phyloP scores from a whole-genome alignment of 805 yeast species.

The Ogataea zsoltii region DNA sequence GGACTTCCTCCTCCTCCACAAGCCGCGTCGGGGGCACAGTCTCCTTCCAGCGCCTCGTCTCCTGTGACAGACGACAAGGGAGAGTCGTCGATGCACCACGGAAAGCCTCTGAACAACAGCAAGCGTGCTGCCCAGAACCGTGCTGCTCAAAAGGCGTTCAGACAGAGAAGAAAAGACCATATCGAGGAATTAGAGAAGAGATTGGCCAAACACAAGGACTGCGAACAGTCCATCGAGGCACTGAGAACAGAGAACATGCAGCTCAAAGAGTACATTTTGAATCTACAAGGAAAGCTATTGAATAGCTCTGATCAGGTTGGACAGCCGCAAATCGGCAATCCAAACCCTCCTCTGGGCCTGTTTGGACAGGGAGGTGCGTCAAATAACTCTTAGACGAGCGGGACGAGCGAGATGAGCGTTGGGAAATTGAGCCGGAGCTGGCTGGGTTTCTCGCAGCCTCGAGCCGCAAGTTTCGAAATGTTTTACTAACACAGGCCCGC shows the following conservation, averaged over 20 bases:
- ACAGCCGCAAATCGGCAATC: slow-evolving; percentile 8
- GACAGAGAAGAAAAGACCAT: slow-evolving; percentile 79
- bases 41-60: slow-evolving; percentile 6
- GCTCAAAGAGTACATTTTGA: slow-evolving; percentile 70
- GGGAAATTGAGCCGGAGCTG: neutral
- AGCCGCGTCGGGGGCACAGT: neutral
- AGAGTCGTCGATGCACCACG: slow-evolving; percentile 21
- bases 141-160: slow-evolving; percentile 87
- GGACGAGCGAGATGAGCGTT: no score
- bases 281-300: slow-evolving; percentile 65
- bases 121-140: slow-evolving; percentile 92
- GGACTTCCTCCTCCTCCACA: slow-evolving; percentile 16
- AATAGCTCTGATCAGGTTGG: slow-evolving; percentile 21
- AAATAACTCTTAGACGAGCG: slow-evolving; percentile 4
- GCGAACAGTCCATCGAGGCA: slow-evolving; percentile 65
- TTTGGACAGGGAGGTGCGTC: slow-evolving; percentile 15
- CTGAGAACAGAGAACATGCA: slow-evolving; percentile 69
- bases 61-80: slow-evolving; percentile 23
- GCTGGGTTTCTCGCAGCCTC: no score
- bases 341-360: slow-evolving; percentile 22
- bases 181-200: slow-evolving; percentile 77
- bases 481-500: no score
- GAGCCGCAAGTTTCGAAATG: no score
- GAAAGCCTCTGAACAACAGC: slow-evolving; percentile 56
- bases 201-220: slow-evolving; percentile 60